Percentiles rank a stretch among this genome's conserved stretches.
Evolutionary conservation across 805 yeast genomes (phyloP).

Genomic region (Yarrowia osloensis): DNA sequence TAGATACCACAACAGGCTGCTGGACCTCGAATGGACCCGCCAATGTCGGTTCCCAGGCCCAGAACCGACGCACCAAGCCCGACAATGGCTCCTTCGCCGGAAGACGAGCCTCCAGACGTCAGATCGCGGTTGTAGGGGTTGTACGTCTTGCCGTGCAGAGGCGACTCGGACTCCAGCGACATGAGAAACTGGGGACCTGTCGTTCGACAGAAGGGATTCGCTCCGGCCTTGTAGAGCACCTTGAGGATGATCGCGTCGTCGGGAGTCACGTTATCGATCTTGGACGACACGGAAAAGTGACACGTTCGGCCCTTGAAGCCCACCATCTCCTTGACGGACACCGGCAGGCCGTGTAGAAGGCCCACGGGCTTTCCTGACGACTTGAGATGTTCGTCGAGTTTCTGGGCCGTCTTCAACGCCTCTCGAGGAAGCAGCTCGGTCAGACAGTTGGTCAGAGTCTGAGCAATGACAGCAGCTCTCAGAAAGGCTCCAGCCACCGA

Average conservation of each 20-base stretch:
- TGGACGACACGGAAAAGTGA: not conserved
- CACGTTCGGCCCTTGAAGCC: not conserved
- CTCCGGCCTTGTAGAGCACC: not conserved
- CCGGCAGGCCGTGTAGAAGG: not conserved
- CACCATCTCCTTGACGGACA: not conserved
- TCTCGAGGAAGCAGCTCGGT: not conserved
- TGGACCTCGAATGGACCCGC: not conserved
- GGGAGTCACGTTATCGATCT: not conserved
- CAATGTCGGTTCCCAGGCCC: not conserved
- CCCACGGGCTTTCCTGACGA: not conserved
- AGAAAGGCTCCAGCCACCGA: not conserved
- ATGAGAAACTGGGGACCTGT: constrained; percentile 2
- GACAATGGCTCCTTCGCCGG: not conserved
- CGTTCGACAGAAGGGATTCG: not conserved
- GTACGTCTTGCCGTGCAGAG: not conserved
- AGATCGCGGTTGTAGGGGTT: not conserved
- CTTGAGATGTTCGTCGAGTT: not conserved
- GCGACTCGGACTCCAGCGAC: not conserved
- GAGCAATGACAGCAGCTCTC: not conserved
- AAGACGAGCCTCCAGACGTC: not conserved
- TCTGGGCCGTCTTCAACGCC: not conserved
- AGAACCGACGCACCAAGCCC: not conserved
- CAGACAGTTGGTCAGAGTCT: not conserved
- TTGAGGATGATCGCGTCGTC: not conserved
- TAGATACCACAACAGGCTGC: not conserved